Conservation (phyloP, 306 rosid species). For the Lithocarpus polystachyus region DNA sequence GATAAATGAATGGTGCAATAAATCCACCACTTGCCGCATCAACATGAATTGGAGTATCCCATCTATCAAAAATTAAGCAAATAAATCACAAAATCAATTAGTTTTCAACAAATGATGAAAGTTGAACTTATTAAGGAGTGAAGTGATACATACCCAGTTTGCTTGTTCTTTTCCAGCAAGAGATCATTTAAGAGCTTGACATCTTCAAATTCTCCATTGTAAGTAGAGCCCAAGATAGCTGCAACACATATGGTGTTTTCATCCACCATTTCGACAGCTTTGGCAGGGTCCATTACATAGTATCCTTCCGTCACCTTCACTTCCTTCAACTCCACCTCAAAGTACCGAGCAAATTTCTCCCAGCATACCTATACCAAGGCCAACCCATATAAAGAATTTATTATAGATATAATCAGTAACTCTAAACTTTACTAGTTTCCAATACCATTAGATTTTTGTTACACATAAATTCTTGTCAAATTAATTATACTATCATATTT, state of each 20-base stretch:
- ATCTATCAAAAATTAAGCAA: constrained; percentile 22
- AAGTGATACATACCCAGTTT: constrained; percentile 43
- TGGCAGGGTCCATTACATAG: constrained; percentile 75
- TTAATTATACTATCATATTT: background rate
- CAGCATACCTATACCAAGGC: constrained; percentile 52
- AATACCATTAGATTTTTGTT: too few relatives aligned
- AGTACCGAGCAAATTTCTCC: constrained; percentile 76
- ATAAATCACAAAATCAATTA: background rate
- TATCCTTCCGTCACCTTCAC: constrained; percentile 67
- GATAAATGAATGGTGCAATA: constrained; percentile 73
- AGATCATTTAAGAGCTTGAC: constrained; percentile 71
- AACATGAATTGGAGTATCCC: constrained; percentile 82
- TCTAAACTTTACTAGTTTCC: too few relatives aligned
- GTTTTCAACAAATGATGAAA: background rate
- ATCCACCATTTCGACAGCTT: constrained; percentile 76
- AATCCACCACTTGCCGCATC: constrained; percentile 90
- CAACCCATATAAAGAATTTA: too few relatives aligned
- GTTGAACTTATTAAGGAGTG: background rate
- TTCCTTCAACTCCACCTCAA: constrained; percentile 72
- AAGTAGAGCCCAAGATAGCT: constrained; percentile 78
- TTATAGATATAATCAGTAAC: too few relatives aligned
- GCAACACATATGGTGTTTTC: constrained; percentile 85
- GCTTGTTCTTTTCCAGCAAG: constrained; percentile 49
- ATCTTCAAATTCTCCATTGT: constrained; percentile 78
- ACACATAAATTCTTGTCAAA: too few relatives aligned